Evolutionary conservation across 2,329 filamentous ascomycete species (phyloP), one percentile per base, ranked within the genome.

Genomic region (Aspergillus sergii): DNA sequence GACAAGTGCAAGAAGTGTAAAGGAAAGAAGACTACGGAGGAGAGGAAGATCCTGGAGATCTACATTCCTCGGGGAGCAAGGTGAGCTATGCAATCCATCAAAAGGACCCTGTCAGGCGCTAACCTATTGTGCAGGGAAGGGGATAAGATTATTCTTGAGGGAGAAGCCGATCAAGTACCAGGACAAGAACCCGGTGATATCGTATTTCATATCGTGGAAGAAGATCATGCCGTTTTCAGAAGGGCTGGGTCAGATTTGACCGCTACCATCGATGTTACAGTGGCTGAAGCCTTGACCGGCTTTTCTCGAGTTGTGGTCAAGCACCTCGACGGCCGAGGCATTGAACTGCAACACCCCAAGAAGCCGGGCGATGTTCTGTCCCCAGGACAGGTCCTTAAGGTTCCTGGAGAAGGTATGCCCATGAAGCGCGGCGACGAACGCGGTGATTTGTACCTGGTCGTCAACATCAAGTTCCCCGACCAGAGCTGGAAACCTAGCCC

Each of bases 1-100:
- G 95, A 99, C 75, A 92, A 93, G 76, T 99, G 95, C 85, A 97
- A 96, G 85, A 97, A 95, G 84, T 99, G 95, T 88, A 98, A 98
- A 82, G 95, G 95, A 73, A 92, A 91, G 78, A 88, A 92, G 66
- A 93, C 92, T 16, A 88, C 89, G 51, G 90, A 93, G 72, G 91
- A 95, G 80, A 95, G 92, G 80, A 99, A 98, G 82, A 91, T 94
- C 4, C 84, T 99, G 64, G 95, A 99, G 81, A 90, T 99, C 58
- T 98, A 98, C 81, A 97, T 99, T 64, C 93, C 94, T 11, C 88
- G 91, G 58, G 94, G 94, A 54, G 91, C 91, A 45, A 87, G 87
- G 83, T 89, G 71, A 61, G 32, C 51, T 39, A 51, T 51, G 9
- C 28, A n/a, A 50, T 10, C 16, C 23, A 23, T n/a, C 9, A 32